Evolutionary conservation across 129 eudicot genomes (phyloP).

Genomic region (Chrysanthemum seticuspe): DNA sequence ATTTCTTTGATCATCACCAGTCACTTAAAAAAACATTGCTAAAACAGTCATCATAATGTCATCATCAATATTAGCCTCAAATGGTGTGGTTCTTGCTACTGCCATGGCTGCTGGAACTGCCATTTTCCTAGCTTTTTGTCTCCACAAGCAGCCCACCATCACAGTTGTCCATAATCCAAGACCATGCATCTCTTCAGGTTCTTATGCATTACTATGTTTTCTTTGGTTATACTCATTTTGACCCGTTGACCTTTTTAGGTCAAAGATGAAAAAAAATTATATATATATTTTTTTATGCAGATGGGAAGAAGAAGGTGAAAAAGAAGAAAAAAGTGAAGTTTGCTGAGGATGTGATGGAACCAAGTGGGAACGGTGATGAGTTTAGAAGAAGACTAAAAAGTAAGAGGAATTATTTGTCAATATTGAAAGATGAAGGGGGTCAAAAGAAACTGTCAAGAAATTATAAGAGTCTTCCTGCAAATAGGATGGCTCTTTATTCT

Average conservation of each 20-base stretch:
- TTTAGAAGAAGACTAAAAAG: constrained; percentile 46
- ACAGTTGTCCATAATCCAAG: constrained; percentile 29
- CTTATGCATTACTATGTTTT: neutral
- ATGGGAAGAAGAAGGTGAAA: constrained; percentile 40
- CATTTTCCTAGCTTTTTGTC: constrained; percentile 54
- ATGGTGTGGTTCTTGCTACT: constrained; percentile 62
- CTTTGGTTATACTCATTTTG: constrained; percentile 14
- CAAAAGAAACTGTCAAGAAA: constrained; percentile 25
- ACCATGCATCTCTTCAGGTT: constrained; percentile 80
- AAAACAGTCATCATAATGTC: constrained; percentile 35
- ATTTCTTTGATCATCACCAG: constrained; percentile 32
- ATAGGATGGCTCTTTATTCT: constrained; percentile 73
- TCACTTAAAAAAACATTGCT: constrained; percentile 3
- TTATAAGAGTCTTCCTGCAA: constrained; percentile 55
- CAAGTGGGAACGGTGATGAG: constrained; percentile 73
- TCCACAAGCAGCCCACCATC: constrained; percentile 47
- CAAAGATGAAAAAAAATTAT: constrained; percentile 3
- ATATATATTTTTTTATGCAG: constrained; percentile 19
- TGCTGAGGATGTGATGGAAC: constrained; percentile 88
- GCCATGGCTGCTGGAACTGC: constrained; percentile 87
- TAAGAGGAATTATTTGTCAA: constrained; percentile 22
- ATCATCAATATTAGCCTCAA: constrained; percentile 53
- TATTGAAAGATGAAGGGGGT: constrained; percentile 28
- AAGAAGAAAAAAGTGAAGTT: constrained; percentile 71
- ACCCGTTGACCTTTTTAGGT: constrained; percentile 20